Evolutionary conservation across 2,329 filamentous ascomycete species (phyloP), one percentile per base, ranked within the genome.

Genomic region (Pseudopithomyces chartarum): DNA sequence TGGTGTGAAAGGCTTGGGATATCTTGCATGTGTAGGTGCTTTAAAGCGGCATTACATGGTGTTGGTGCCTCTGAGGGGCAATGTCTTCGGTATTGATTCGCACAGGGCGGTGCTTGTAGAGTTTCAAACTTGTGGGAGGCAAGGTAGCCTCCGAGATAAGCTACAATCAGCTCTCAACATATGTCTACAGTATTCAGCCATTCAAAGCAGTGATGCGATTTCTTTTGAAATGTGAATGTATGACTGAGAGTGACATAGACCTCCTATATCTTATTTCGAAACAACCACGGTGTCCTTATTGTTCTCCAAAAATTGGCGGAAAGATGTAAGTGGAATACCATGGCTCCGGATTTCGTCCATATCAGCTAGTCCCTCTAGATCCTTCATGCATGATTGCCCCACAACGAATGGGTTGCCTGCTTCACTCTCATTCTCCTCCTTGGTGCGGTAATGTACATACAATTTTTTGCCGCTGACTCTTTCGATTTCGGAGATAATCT

Each of bases 261-360:
- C n/a, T n/a, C n/a, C 26, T 29, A 29, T 29, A 8, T 29, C 26
- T 29, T 29, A 29, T 8, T 29, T 29, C 26, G 26, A 29, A 29
- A 29, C 26, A 22, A 47, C 40, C 10, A 58, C 20, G 4, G 54
- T 50, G 40, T 59, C 47, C 51, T 57, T 61, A 40, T 65, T 56
- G 36, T 59, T 63, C 32, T 62, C 55, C 50, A 67, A 54, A 23
- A 80, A 84, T 19, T 70, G 61, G n/a, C 73, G 65, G 55, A 84
- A 80, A 0, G 70, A 78, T n/a, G 74, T 76, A 52, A 81, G 45
- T 1, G 73, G 68, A 33, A 84, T 66, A 0, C 73, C 76, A 74
- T 74, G 82, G 10, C 60, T 60, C 58, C 67, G 73, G 3, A 66
- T 53, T 48, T 66, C 61, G 11, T 67, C 63, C 48, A 63, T 51